A percentile compares a stretch with the other conserved stretches of the same genome.
Evolutionary conservation across 768 basidiomycete species (phyloP).

Genomic region (Pleurotus tuoliensis): DNA sequence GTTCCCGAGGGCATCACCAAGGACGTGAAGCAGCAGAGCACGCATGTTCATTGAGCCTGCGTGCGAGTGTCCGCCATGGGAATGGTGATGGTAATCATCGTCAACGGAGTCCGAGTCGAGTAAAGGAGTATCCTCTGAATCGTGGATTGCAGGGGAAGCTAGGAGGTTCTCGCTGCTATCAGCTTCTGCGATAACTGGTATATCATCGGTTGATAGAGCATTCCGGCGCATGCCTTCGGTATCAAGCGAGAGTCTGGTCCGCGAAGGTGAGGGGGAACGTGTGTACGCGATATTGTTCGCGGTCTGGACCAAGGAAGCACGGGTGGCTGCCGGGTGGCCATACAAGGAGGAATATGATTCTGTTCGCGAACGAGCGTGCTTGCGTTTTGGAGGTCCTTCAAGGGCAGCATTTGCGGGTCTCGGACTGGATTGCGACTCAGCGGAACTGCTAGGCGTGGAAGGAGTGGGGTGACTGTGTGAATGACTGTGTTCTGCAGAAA

Average conservation of each 20-base stretch:
- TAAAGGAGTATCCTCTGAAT: conserved; percentile 44
- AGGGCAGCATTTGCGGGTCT: conserved; percentile 23
- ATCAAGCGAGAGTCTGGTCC: conserved; percentile 12
- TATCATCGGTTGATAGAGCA: conserved; percentile 2
- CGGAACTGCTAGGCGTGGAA: conserved; percentile 36
- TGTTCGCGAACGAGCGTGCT: conserved; percentile 29
- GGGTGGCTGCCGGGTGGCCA: conserved; percentile 70
- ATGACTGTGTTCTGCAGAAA: conserved; percentile 59
- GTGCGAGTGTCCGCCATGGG: conserved; percentile 33
- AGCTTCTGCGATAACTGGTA: background rate
- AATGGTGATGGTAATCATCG: conserved; percentile 17
- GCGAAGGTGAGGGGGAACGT: conserved; percentile 40
- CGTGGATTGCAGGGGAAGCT: conserved; percentile 1
- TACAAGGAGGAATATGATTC: conserved; percentile 61
- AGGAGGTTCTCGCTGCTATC: conserved; percentile 6
- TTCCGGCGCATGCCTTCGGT: conserved; percentile 7
- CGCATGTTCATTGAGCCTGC: conserved; percentile 95
- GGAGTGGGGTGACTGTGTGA: conserved; percentile 48
- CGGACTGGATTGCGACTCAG: conserved; percentile 15
- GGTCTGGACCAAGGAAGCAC: conserved; percentile 72
- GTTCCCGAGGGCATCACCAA: conserved; percentile 97
- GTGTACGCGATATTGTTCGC: conserved; percentile 76
- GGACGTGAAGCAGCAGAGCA: conserved; percentile 90
- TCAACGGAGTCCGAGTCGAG: conserved; percentile 24
- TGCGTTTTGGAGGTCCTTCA: conserved; percentile 24